Conservation (phyloP, 345 rosid genomes). For the Eucalyptus coolabah region DNA sequence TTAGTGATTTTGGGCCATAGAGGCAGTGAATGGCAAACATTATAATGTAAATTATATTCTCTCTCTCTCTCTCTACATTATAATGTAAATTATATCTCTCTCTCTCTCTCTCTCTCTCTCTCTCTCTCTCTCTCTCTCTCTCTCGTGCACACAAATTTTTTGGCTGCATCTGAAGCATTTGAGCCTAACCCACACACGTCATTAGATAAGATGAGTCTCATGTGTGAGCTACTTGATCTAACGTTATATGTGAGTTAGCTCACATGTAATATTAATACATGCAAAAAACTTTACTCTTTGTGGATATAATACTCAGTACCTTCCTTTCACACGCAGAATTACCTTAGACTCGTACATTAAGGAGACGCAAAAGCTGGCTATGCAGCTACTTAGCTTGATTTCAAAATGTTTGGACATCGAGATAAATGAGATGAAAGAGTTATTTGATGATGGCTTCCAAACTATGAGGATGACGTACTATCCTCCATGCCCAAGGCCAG, state of each 20-base stretch:
- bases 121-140: not conserved
- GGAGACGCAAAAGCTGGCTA: constrained; percentile 12
- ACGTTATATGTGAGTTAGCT: not conserved
- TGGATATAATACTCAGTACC: not conserved
- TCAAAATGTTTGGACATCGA: constrained; percentile 5
- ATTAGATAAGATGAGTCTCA: not conserved
- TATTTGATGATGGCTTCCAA: constrained; percentile 23
- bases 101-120: not conserved
- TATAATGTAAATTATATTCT: not conserved
- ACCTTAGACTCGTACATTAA: constrained; percentile 5
- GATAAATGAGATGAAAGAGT: constrained; percentile 3
- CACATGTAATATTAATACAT: not conserved
- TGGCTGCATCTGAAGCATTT: not conserved
- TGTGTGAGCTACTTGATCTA: not conserved
- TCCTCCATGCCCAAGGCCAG: constrained; percentile 4
- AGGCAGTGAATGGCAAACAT: not conserved
- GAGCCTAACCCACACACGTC: not conserved
- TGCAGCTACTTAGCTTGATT: constrained; percentile 4
- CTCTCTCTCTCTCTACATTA: not conserved
- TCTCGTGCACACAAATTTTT: not conserved
- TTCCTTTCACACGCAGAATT: not conserved
- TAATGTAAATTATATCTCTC: too few relatives aligned
- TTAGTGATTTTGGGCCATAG: not conserved
- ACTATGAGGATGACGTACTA: constrained; percentile 13
- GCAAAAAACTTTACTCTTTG: not conserved